Evolutionary conservation across 306 rosid genomes (phyloP).

Genomic region (Castanea crenata): DNA sequence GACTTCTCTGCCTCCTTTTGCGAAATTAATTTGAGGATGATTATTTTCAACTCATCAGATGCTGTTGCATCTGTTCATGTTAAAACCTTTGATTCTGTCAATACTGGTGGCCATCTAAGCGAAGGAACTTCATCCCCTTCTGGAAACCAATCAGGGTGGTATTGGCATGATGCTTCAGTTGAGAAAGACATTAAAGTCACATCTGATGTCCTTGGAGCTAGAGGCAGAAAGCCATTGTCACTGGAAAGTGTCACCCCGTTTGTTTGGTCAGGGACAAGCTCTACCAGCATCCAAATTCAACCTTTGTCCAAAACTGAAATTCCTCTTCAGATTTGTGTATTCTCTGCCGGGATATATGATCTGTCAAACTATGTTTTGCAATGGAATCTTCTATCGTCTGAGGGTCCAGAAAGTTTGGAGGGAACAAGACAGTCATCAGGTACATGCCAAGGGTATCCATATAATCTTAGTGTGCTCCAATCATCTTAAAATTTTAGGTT

Average conservation of each 20-base stretch:
- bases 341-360: conserved; percentile 82
- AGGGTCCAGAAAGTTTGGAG: conserved; percentile 30
- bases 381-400: conserved; percentile 56
- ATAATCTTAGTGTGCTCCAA: conserved; percentile 77
- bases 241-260: conserved; percentile 58
- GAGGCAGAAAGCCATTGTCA: conserved; percentile 36
- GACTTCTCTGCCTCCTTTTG: conserved; percentile 69
- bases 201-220: conserved; percentile 45
- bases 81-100: conserved; percentile 46
- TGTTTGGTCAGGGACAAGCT: conserved; percentile 90
- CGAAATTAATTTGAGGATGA: conserved; percentile 75
- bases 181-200: conserved; percentile 58
- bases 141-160: conserved; percentile 80
- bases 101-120: conserved; percentile 23
- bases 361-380: conserved; percentile 72
- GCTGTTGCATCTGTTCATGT: conserved; percentile 53
- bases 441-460: conserved; percentile 76
- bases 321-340: conserved; percentile 84
- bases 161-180: conserved; percentile 70
- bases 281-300: conserved; percentile 58
- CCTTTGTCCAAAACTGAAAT: conserved; percentile 59
- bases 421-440: conserved; percentile 47
- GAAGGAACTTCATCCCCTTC: conserved; percentile 30
- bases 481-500: conserved; percentile 38
- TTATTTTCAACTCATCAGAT: conserved; percentile 62